A percentile compares a stretch with the other conserved stretches of the same genome.
Conservation (phyloP, 78 protist species). For the Speleostelium caveatum region DNA sequence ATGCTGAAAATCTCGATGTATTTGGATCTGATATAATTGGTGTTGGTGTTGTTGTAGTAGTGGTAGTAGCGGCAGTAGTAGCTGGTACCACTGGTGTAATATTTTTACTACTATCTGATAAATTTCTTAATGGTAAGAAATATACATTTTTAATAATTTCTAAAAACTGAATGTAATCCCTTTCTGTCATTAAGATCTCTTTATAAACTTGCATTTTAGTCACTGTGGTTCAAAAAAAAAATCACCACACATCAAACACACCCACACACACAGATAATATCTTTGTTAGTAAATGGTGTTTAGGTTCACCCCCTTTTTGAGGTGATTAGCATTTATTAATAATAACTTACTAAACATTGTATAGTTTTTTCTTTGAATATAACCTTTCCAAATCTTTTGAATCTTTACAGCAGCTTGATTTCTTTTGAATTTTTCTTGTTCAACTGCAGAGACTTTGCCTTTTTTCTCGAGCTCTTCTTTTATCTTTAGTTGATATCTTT, state of each 20-base stretch:
- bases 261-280: not conserved
- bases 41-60: not conserved
- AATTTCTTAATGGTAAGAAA: constrained; percentile 11
- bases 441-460: not conserved
- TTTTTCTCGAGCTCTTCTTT: constrained; percentile 22
- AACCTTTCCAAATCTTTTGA: constrained; percentile 71
- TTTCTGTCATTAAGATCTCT: constrained; percentile 42
- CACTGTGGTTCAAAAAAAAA: not conserved
- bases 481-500: not conserved
- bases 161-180: constrained; percentile 49
- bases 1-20: no score
- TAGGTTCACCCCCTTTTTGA: not conserved
- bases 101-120: not conserved
- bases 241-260: not conserved
- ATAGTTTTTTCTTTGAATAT: constrained; percentile 40
- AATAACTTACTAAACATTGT: constrained; percentile 37
- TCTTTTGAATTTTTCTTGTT: constrained; percentile 10
- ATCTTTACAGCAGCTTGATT: constrained; percentile 18
- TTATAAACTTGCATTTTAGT: constrained; percentile 37
- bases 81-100: not conserved
- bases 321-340: no score
- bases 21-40: no score
- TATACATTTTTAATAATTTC: constrained; percentile 24
- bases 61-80: not conserved
- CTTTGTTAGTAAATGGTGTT: not conserved